phyloP scores from a whole-genome alignment of 352 stramenopile species.

The Pythium phragmitis region DNA sequence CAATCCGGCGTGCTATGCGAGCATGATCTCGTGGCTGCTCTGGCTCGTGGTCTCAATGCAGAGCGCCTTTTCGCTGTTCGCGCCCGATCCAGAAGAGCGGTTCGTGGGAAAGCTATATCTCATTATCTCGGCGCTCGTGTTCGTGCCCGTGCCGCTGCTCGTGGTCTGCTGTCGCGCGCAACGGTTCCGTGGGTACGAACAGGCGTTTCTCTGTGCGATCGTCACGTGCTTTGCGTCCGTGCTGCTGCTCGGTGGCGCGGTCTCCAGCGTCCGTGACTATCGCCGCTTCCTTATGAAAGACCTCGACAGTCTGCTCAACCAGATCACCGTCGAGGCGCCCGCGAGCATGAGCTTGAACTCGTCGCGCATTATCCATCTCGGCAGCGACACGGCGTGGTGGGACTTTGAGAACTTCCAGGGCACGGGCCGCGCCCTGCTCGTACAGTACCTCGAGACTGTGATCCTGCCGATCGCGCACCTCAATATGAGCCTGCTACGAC shows the following conservation, averaged over 20 bases:
- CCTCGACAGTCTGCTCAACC: slow-evolving; percentile 46
- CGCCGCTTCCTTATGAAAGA: slow-evolving; percentile 49
- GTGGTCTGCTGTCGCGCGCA: slow-evolving; percentile 50
- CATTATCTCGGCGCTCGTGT: slow-evolving; percentile 50
- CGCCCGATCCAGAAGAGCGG: slow-evolving; percentile 35
- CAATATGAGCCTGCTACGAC: slow-evolving; percentile 68
- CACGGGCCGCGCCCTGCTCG: slow-evolving; percentile 39
- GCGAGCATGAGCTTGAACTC: slow-evolving; percentile 15
- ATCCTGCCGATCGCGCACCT: slow-evolving; percentile 64
- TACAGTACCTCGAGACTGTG: slow-evolving; percentile 56
- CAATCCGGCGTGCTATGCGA: slow-evolving; percentile 60
- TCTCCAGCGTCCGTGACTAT: slow-evolving; percentile 46
- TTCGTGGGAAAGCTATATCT: slow-evolving; percentile 34
- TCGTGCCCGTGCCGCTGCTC: slow-evolving; percentile 58
- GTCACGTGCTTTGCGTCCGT: slow-evolving; percentile 66
- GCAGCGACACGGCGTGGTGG: slow-evolving; percentile 47
- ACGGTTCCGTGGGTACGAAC: slow-evolving; percentile 56
- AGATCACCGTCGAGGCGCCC: slow-evolving; percentile 23
- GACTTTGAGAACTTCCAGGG: slow-evolving; percentile 60
- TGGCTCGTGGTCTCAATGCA: slow-evolving; percentile 49
- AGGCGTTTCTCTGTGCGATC: slow-evolving; percentile 58
- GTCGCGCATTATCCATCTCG: slow-evolving; percentile 27
- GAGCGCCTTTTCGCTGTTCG: slow-evolving; percentile 43
- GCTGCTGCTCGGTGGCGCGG: slow-evolving; percentile 43
- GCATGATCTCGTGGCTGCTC: slow-evolving; percentile 51